These are phyloP conservation scores for Botrytis porri DNA, from an alignment of 2,329 filamentous ascomycete genomes.

Conservation along the genomic window DNA sequence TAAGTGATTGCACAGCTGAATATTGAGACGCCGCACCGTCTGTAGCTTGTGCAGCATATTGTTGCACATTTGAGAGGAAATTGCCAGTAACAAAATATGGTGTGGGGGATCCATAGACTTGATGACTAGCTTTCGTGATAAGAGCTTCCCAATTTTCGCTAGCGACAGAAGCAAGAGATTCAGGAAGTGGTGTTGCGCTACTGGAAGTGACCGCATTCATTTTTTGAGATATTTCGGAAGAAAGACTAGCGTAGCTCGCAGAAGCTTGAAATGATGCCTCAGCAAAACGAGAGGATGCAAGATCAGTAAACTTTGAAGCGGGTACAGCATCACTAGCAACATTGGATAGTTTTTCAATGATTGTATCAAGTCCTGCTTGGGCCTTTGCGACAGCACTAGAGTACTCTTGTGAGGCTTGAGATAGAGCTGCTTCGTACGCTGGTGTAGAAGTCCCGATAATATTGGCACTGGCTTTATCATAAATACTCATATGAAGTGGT, in stretches of 20 bases:
- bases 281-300: constrained; percentile 46
- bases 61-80: constrained; percentile 49
- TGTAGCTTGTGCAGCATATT: constrained; percentile 61
- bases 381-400: constrained; percentile 27
- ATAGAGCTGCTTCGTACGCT: constrained; percentile 29
- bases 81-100: constrained; percentile 42
- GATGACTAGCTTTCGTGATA: constrained; percentile 36
- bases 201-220: constrained; percentile 41
- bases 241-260: constrained; percentile 51
- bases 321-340: constrained; percentile 39
- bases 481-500: constrained; percentile 42
- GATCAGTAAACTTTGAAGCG: constrained; percentile 41
- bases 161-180: constrained; percentile 49
- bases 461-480: constrained; percentile 27
- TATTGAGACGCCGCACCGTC: constrained; percentile 63
- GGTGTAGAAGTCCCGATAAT: constrained; percentile 32
- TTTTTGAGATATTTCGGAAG: constrained; percentile 49
- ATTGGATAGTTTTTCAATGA: constrained; percentile 39
- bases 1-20: constrained; percentile 64
- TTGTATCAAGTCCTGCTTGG: background rate
- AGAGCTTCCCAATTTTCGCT: constrained; percentile 42
- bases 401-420: constrained; percentile 28
- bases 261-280: constrained; percentile 45
- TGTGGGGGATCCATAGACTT: constrained; percentile 37
- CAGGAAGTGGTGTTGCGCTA: constrained; percentile 49